Evolutionary conservation across 495 filamentous ascomycete genomes (phyloP).

Genomic region (Pseudevernia furfuracea): DNA sequence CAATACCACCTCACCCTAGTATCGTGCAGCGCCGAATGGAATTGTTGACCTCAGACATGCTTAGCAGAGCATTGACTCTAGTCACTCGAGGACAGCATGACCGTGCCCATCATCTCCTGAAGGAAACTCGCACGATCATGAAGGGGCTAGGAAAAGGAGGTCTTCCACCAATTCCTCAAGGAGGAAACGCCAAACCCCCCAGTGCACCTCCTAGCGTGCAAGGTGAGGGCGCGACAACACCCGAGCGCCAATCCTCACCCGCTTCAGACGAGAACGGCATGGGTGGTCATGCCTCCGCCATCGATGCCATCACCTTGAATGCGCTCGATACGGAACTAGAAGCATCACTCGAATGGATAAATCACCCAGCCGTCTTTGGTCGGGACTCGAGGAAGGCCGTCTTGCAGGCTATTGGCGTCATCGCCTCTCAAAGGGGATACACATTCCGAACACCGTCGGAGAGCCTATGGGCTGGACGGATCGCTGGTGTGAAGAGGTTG

Average conservation of each 20-base stretch:
- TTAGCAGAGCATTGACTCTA: slow-evolving; percentile 84
- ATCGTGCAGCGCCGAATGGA: slow-evolving; percentile 98
- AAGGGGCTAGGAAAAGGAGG: slow-evolving; percentile 94
- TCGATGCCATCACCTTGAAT: slow-evolving; percentile 60
- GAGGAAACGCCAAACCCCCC: slow-evolving; percentile 30
- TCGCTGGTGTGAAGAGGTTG: slow-evolving; percentile 67
- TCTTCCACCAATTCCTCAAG: slow-evolving; percentile 77
- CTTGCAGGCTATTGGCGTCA: slow-evolving; percentile 91
- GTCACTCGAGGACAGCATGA: slow-evolving; percentile 90
- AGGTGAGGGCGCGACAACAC: slow-evolving; percentile 35
- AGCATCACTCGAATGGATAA: slow-evolving; percentile 96
- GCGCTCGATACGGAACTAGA: slow-evolving; percentile 90
- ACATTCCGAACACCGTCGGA: slow-evolving; percentile 87
- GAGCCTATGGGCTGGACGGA: slow-evolving; percentile 73
- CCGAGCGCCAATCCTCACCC: slow-evolving; percentile 44
- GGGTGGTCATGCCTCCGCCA: slow-evolving; percentile 39
- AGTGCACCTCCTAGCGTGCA: slow-evolving; percentile 32
- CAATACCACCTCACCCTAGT: slow-evolving; percentile 90
- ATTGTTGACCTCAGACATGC: slow-evolving; percentile 94
- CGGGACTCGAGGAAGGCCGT: slow-evolving; percentile 95
- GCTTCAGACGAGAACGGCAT: slow-evolving; percentile 38
- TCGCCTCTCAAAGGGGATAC: slow-evolving; percentile 87
- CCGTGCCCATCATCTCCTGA: slow-evolving; percentile 81
- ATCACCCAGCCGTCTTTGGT: slow-evolving; percentile 89
- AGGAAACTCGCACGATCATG: slow-evolving; percentile 89